phyloP scores from a whole-genome alignment of 805 yeast genomes.

The Candida fluviatilis region DNA sequence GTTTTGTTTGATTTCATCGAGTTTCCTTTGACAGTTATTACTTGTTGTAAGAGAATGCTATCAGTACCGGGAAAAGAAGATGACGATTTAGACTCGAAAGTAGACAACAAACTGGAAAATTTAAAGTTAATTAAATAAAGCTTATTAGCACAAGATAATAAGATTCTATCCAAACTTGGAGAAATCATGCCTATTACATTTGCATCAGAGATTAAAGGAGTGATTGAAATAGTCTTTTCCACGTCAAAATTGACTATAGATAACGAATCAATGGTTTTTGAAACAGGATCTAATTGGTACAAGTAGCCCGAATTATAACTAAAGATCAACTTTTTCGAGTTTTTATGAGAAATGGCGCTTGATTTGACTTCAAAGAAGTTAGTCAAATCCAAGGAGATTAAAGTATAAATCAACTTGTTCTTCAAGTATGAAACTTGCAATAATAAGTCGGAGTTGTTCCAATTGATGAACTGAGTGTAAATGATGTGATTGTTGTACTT shows the following conservation, averaged over 20 bases:
- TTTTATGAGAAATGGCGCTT: conserved; percentile 1
- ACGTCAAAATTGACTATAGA: conserved; percentile 21
- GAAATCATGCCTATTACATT: conserved; percentile 28
- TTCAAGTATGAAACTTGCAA: conserved; percentile 1
- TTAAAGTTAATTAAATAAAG: conserved; percentile 43
- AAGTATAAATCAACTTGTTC: conserved; percentile 16
- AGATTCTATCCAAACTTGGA: conserved; percentile 44
- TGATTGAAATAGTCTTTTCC: conserved; percentile 17
- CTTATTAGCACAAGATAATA: conserved; percentile 36
- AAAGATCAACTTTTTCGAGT: conserved; percentile 9
- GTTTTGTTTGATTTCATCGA: conserved; percentile 38
- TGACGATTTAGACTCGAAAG: conserved; percentile 17
- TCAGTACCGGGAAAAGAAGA: conserved; percentile 12
- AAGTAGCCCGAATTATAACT: conserved; percentile 23
- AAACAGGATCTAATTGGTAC: conserved; percentile 18
- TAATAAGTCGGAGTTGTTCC: conserved; percentile 5
- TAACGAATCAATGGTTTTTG: conserved; percentile 16
- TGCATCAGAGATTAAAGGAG: conserved; percentile 10
- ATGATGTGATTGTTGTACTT: neutral
- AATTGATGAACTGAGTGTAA: conserved; percentile 6
- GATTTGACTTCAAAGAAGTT: conserved; percentile 21
- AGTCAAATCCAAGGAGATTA: conserved; percentile 19
- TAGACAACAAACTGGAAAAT: conserved; percentile 36
- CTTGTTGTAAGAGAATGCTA: conserved; percentile 23
- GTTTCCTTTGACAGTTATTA: conserved; percentile 39